Conservation (phyloP, 129 eudicot species). For the Lactuca saligna region DNA sequence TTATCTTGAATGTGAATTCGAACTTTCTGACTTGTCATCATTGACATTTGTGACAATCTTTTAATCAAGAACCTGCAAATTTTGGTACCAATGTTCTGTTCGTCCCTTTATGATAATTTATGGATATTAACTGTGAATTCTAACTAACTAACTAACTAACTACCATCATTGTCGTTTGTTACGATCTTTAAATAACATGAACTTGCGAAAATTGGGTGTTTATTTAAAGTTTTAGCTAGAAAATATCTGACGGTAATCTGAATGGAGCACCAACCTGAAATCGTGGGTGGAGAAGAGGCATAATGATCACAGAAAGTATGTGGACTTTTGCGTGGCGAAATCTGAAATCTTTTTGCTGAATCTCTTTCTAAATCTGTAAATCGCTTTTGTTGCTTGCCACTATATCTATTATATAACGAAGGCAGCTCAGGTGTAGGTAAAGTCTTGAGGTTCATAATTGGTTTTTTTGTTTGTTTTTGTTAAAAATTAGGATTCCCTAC, state of each 20-base stretch:
- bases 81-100: slow-evolving; percentile 10
- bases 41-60: slow-evolving; percentile 32
- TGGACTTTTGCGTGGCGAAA: slow-evolving; percentile 21
- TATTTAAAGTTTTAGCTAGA: not conserved
- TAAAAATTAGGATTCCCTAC: slow-evolving; percentile 7
- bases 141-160: slow-evolving; percentile 25
- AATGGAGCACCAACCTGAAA: slow-evolving; percentile 34
- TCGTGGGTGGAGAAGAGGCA: slow-evolving; percentile 27
- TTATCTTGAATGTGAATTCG: slow-evolving; percentile 42
- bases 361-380: slow-evolving; percentile 29
- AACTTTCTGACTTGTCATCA: slow-evolving; percentile 35
- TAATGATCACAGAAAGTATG: slow-evolving; percentile 29
- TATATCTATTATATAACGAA: not conserved
- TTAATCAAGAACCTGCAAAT: slow-evolving; percentile 18
- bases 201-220: not conserved
- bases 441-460: slow-evolving; percentile 20
- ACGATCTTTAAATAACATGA: slow-evolving; percentile 27
- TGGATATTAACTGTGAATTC: not conserved
- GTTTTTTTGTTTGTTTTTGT: slow-evolving; percentile 9
- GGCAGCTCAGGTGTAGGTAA: not conserved
- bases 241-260: not conserved
- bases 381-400: slow-evolving; percentile 26
- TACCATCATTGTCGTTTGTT: slow-evolving; percentile 33
- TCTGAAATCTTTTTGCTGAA: slow-evolving; percentile 16
- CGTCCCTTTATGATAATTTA: not conserved